Evolutionary conservation across 106 monocot genomes (phyloP), one percentile per base, ranked within the genome.

Genomic region (Ottelia alismoides): DNA sequence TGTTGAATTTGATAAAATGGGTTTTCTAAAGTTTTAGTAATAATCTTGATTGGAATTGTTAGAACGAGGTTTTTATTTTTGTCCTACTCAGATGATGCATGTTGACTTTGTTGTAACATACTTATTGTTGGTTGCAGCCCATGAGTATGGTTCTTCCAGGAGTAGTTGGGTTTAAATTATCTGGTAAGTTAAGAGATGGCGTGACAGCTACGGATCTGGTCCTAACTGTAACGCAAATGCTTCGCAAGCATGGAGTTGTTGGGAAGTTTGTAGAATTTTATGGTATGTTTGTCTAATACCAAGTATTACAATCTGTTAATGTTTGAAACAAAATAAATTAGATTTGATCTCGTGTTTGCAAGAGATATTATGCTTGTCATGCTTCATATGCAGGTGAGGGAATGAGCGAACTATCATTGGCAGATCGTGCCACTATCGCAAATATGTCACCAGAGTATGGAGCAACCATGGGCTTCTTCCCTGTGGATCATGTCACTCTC

Each of bases 371-470:
- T 30, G 45, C 27, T 51, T 2, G 1, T 22, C 21, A 6, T 20
- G 14, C 22, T 31, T 28, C 62, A 17, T n/a, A n/a, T n/a, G n/a
- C 56, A 94, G 93, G 93, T 31, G 72, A 78, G 59, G 93, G 93
- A 45, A 74, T 94, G 88, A 56, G 81, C 64, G 73, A 83, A 31
- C 68, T 88, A 14, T 75, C 93, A 54, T 64, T 94, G 19, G 93
- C 93, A 31, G 93, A 94, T 70, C 74, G 93, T 55, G 93, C 93
- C 24, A 94, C 93, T 24, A 94, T 94, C 67, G 93, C 93, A 32
- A 94, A 94, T 55, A 94, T 94, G 93, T 88, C 93, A 29, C 93
- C 88, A 20, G 93, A 94, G 50, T 94, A 94, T 81, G 93, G 93
- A 30, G 93, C 93, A 65, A 94, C 93, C 20, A 88, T 94, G 93